Percentiles rank a stretch among this genome's conserved stretches.
phyloP scores from a whole-genome alignment of 805 yeast genomes.

The Metschnikowia vanudenii region DNA sequence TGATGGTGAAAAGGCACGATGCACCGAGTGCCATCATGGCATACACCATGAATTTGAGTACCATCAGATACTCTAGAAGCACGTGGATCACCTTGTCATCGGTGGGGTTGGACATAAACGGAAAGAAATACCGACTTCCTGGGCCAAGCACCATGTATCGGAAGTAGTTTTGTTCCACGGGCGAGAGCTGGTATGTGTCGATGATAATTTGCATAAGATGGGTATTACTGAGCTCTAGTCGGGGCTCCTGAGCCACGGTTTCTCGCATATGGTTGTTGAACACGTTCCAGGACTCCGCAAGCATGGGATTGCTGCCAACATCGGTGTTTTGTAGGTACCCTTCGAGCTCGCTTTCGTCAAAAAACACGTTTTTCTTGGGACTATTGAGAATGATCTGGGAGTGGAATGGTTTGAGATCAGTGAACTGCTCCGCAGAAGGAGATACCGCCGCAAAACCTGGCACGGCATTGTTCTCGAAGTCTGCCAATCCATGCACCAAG shows the following conservation, averaged over 20 bases:
- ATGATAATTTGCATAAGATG: conserved; percentile 15
- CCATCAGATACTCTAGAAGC: conserved; percentile 21
- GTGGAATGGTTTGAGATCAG: conserved; percentile 20
- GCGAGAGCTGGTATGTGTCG: conserved; percentile 16
- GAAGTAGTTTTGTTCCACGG: conserved; percentile 16
- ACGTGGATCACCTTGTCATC: conserved; percentile 20
- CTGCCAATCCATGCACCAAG: conserved; percentile 19
- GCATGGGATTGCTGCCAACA: conserved; percentile 12
- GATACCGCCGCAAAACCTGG: conserved; percentile 1
- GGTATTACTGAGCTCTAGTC: conserved; percentile 4
- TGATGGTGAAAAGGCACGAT: conserved; percentile 15
- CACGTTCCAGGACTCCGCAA: conserved; percentile 15
- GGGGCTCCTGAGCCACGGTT: not conserved
- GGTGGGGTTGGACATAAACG: conserved; percentile 15
- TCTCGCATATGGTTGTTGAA: conserved; percentile 9
- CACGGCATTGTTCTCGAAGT: conserved; percentile 16
- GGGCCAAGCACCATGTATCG: conserved; percentile 12
- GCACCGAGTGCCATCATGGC: conserved; percentile 22
- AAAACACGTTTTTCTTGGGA: conserved; percentile 14
- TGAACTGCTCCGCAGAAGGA: conserved; percentile 6
- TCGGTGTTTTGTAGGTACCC: conserved; percentile 15
- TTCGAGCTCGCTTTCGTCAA: conserved; percentile 18
- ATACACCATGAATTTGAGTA: conserved; percentile 20
- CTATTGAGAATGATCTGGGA: conserved; percentile 19
- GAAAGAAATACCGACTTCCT: conserved; percentile 15